These are phyloP conservation scores for Eucalyptus paniculata DNA, from an alignment of 345 rosid species.

Conservation along the genomic window DNA sequence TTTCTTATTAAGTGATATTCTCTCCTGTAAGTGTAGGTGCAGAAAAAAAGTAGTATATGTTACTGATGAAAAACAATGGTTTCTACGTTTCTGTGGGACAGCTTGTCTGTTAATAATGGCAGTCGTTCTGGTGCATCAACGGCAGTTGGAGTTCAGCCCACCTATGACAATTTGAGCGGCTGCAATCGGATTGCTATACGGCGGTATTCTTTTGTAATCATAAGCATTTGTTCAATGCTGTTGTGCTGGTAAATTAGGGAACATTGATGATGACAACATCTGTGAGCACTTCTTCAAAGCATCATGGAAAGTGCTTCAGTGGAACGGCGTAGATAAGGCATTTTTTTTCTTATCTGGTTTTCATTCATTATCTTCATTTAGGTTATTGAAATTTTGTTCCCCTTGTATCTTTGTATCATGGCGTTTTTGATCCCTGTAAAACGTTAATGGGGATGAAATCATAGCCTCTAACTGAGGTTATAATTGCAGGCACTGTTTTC, in stretches of 20 bases:
- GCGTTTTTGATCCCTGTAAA: background rate
- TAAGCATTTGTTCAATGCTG: background rate
- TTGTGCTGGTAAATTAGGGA: background rate
- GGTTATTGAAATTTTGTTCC: background rate
- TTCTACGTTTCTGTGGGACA: slow-evolving; percentile 8
- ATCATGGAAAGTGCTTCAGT: background rate
- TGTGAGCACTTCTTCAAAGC: background rate
- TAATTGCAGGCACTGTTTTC: background rate
- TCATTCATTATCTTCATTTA: background rate
- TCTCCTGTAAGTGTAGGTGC: background rate
- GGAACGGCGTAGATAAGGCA: background rate
- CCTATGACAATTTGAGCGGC: slow-evolving; percentile 36
- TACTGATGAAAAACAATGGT: background rate
- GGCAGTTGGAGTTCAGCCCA: slow-evolving; percentile 22
- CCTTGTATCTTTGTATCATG: background rate
- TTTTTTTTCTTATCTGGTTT: background rate
- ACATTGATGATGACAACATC: background rate
- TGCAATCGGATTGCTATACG: slow-evolving; percentile 4
- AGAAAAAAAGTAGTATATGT: background rate
- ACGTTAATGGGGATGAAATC: background rate
- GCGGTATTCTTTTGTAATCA: slow-evolving; percentile 7
- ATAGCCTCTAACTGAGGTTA: background rate
- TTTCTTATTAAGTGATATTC: background rate
- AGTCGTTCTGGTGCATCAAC: slow-evolving; percentile 19
- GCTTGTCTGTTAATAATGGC: slow-evolving; percentile 36